phyloP scores from a whole-genome alignment of 2,329 filamentous ascomycete species.

The Knoxdaviesia proteae region DNA sequence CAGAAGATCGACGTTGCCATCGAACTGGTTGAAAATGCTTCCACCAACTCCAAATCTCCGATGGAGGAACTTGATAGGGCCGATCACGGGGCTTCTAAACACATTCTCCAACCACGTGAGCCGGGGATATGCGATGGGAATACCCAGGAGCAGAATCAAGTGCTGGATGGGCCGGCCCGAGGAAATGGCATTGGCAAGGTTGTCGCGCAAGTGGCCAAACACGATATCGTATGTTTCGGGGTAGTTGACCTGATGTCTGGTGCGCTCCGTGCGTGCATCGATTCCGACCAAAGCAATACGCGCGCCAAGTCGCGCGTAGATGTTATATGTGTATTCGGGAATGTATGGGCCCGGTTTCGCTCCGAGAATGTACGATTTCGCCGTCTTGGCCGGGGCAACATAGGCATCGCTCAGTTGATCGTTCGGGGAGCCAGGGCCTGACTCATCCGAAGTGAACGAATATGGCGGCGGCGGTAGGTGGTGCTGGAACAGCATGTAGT shows the following conservation, averaged over 20 bases:
- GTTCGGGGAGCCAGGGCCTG: neutral
- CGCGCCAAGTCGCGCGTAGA: slow-evolving; percentile 68
- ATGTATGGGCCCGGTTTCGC: slow-evolving; percentile 73
- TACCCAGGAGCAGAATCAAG: slow-evolving; percentile 67
- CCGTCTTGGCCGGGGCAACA: slow-evolving; percentile 42
- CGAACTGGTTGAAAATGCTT: slow-evolving; percentile 79
- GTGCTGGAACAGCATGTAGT: slow-evolving; percentile 96
- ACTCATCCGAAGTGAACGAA: slow-evolving; percentile 58
- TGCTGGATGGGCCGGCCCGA: slow-evolving; percentile 67
- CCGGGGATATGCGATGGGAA: slow-evolving; percentile 74
- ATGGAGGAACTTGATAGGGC: slow-evolving; percentile 73
- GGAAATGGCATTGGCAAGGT: slow-evolving; percentile 47
- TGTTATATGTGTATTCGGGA: slow-evolving; percentile 63
- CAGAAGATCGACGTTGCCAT: slow-evolving; percentile 78
- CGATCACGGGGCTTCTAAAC: slow-evolving; percentile 66
- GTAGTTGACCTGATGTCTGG: slow-evolving; percentile 86
- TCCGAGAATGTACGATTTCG: slow-evolving; percentile 50
- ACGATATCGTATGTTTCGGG: slow-evolving; percentile 73
- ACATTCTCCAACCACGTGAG: slow-evolving; percentile 96
- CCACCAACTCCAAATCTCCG: slow-evolving; percentile 74
- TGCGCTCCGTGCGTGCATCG: slow-evolving; percentile 87
- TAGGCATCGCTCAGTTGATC: slow-evolving; percentile 54
- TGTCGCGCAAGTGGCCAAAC: slow-evolving; percentile 52
- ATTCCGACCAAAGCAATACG: slow-evolving; percentile 71
- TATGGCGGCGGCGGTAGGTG: slow-evolving; percentile 68